Evolutionary conservation across 352 stramenopile genomes (phyloP).

Genomic region (Phytopythium aichiense): DNA sequence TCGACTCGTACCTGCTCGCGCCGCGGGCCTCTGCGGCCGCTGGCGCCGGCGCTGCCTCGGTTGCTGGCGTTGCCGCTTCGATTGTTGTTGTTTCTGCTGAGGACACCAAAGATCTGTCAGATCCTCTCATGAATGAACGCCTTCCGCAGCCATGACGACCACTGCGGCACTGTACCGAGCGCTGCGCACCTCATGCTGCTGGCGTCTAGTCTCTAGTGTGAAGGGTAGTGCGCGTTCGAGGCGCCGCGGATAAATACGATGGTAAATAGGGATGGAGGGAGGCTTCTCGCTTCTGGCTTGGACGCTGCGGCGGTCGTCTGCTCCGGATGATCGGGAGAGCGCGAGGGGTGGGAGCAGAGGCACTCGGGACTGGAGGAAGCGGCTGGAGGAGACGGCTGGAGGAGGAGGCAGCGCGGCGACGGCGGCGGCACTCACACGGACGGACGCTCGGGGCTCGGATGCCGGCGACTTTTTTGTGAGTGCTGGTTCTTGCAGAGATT

Average conservation of each 20-base stretch:
- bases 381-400: background rate
- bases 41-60: slow-evolving; percentile 10
- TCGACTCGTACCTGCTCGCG: slow-evolving; percentile 25
- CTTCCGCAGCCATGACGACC: background rate
- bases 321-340: background rate
- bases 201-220: slow-evolving; percentile 5
- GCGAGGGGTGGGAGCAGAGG: background rate
- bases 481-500: background rate
- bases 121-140: too few relatives aligned
- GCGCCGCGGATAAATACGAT: slow-evolving; percentile 28
- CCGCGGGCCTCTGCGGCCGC: slow-evolving; percentile 24
- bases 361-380: background rate
- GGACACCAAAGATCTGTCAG: background rate
- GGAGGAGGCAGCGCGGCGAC: background rate
- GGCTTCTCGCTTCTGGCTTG: background rate
- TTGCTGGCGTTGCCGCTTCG: slow-evolving; percentile 22
- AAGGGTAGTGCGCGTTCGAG: background rate
- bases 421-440: slow-evolving; percentile 11
- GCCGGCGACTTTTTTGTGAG: slow-evolving; percentile 21
- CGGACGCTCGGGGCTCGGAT: slow-evolving; percentile 2
- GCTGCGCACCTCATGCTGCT: slow-evolving; percentile 41
- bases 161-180: background rate
- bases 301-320: background rate
- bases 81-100: slow-evolving; percentile 20
- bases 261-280: slow-evolving; percentile 15